Evolutionary conservation across 2,329 filamentous ascomycete genomes (phyloP), one percentile per base, ranked within the genome.

Genomic region (Pyrenophora seminiperda): DNA sequence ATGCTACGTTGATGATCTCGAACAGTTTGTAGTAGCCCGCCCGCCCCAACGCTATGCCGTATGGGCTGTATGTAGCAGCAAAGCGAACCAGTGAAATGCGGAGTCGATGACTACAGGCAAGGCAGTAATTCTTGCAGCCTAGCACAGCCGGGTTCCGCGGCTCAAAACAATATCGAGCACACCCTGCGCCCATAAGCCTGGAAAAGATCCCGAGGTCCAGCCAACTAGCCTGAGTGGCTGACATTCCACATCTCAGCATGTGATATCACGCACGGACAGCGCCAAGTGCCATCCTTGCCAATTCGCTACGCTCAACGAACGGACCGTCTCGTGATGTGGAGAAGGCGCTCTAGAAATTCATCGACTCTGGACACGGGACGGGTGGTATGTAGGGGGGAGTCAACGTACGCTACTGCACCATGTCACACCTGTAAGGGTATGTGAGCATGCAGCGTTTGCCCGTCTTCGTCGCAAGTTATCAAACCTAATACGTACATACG

Each of bases 121-220:
- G 34, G 27, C 36, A 47, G 27, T 42, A 33, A 38, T 18, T 32
- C 20, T 20, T 14, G 30, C 34, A 13, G 33, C 39, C 43, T 32
- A 19, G 22, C 30, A 18, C 17, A 44, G 46, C 40, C 46, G 36
- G 40, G 31, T 36, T 53, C 31, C 39, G 45, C 49, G 36, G 46
- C 41, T 45, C 44, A 22, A 37, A 32, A 32, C 44, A 50, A 50
- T 53, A 50, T 56, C 33, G 46, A 46, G 31, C 30, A 44, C 37
- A 41, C 36, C 47, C 39, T 22, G 39, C 37, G 37, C 36, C 47
- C 39, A 44, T 43, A 50, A 43, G 39, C 22, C 39, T 58, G 53
- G 39, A 46, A 46, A 56, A 53, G 38, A 48, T 53, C 55, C 55
- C 53, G 53, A 56, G 55, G 53, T 41, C 46, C 50, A 58, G 20